Base-by-base conservation (phyloP, 257 asterid genomes). In the Misopates orontium region DNA sequence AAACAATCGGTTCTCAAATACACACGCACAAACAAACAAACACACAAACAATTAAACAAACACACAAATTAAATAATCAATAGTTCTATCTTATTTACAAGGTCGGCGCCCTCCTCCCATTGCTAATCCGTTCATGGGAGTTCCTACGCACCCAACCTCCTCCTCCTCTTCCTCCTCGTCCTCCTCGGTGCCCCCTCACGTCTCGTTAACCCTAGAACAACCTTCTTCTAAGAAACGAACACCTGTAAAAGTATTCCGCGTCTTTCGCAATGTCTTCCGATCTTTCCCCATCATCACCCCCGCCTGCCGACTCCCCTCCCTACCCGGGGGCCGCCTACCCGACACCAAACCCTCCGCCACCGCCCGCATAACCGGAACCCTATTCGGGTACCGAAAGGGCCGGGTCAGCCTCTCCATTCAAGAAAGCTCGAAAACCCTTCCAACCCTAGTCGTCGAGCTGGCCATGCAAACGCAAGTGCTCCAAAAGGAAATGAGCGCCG, bases 201-300 rank as follows among this genome's bases (percentile, higher is more conserved):
- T 28, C 7, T 28, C 36, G 7, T 28, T 28, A 28, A 83, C 95
- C 64, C 96, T 92, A 17, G 62, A 76, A 9, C 87, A 83, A 24
- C 96, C 98, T 19, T 72, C 94, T 10, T 6, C 67, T 42, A 86
- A 64, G 73, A 80, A 81, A 47, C 78, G 57, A 54, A 3, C 39
- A 25, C 36, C 85, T 4, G 55, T 53, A 0, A 80, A 77, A 60
- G 77, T 78, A 0, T 56, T 85, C 61, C 90, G 90, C 21, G 82
- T 84, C 0, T 71, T 92, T 40, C 87, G 94, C 8, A 82, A 81
- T 49, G 89, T 85, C 2, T 79, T 92, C 73, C 85, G 94, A 4
- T 87, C 98, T 0, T 87, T 92, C 63, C 98, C 98, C n/a, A 89
- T 89, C 62, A 82, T 89, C 17, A 48, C 94, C 14, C 67, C 86